Base-by-base conservation (phyloP, 2,329 filamentous ascomycete species). In the Xylogone sp. region DNA sequence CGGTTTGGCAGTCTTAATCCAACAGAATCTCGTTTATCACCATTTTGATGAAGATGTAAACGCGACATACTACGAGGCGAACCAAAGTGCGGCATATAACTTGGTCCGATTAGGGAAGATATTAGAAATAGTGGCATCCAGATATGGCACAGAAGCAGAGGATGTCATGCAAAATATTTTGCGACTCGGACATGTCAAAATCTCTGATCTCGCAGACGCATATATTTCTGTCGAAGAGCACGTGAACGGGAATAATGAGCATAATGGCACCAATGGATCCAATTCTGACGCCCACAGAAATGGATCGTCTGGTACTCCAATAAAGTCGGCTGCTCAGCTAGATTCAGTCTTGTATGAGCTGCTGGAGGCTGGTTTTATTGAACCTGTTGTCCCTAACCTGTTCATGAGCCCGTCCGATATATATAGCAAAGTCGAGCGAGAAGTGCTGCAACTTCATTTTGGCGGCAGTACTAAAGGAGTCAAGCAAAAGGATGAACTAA, bases 1-100 rank as follows among this genome's bases (percentile, higher is more conserved):
- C 71, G 91, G 88, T 19, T 78, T 99, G 48, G 85, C 84, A 49
- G 86, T 94, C 27, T 84, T 97, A 57, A 81, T 96, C 42, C 93
- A 97, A 67, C 88, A 96, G 66, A 90, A 92, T 64, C 81, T 97
- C 46, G 76, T 95, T 56, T 90, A 84, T 68, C 87, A 92, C 69
- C 79, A 84, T 58, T 82, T 83, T 58, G 79, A 84, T 53, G 66
- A 76, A 51, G 81, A 86, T 51, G 78, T 82, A 43, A 42, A 46
- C 44, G 68, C 77, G 46, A 87, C 88, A 21, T 84, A 83, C 65
- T 99, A 97, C 71, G 89, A 96, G 67, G 88, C 90, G 53, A 91
- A 97, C 62, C 76, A 85, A 65, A 76, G 84, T 59, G 83, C 86
- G 55, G 88, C 90, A 57, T 97, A 97, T 71, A 86, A 86, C 59